These are phyloP conservation scores for Candida glucosophila DNA, from an alignment of 1,139 yeast genomes.

Conservation along the genomic window DNA sequence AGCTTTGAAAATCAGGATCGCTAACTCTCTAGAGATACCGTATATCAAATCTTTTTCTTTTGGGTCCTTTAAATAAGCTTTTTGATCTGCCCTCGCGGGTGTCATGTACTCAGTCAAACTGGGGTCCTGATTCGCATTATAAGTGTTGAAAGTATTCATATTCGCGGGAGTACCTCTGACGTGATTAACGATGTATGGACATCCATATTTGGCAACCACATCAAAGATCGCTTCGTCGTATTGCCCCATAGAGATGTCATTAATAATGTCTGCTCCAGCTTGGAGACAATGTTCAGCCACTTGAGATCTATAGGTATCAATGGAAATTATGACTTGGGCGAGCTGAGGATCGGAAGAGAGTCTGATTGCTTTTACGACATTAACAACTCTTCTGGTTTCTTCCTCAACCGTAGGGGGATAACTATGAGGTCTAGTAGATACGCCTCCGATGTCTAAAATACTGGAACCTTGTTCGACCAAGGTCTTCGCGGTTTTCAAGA, in stretches of 20 bases:
- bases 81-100: slow-evolving; percentile 24
- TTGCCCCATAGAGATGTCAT: slow-evolving; percentile 82
- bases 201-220: slow-evolving; percentile 59
- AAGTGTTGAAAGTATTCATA: slow-evolving; percentile 57
- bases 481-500: slow-evolving; percentile 29
- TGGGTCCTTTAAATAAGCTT: slow-evolving; percentile 11
- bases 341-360: slow-evolving; percentile 18
- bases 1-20: slow-evolving; percentile 49
- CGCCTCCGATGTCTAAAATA: slow-evolving; percentile 88
- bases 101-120: slow-evolving; percentile 29
- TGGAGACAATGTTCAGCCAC: slow-evolving; percentile 65
- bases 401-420: slow-evolving; percentile 48
- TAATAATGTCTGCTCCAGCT: slow-evolving; percentile 85
- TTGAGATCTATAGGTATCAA: slow-evolving; percentile 73
- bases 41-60: slow-evolving; percentile 28
- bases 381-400: slow-evolving; percentile 60
- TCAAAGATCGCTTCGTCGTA: slow-evolving; percentile 57
- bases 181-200: slow-evolving; percentile 78
- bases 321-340: slow-evolving; percentile 48
- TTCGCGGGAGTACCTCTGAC: slow-evolving; percentile 75
- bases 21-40: slow-evolving; percentile 59
- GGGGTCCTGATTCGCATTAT: slow-evolving; percentile 35
- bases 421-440: slow-evolving; percentile 83
- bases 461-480: slow-evolving; percentile 51
- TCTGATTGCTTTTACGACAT: slow-evolving; percentile 59